Conservation (phyloP, 768 basidiomycete genomes). For the Lactifluus subvellereus region DNA sequence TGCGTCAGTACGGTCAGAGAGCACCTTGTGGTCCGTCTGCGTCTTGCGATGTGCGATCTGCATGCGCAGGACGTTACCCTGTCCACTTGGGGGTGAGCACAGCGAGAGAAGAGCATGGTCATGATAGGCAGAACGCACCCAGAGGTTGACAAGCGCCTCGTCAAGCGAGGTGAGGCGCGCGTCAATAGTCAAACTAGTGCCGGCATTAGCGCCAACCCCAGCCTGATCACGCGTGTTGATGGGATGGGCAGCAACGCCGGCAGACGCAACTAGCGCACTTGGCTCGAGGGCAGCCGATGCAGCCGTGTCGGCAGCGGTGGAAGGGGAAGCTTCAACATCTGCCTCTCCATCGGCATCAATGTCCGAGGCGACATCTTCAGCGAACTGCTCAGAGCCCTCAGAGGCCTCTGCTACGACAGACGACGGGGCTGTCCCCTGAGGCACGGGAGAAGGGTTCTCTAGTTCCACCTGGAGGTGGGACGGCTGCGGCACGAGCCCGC, state of each 20-base stretch:
- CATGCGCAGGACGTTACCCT: constrained; percentile 24
- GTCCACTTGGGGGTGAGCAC: background rate
- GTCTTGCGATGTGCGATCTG: constrained; percentile 26
- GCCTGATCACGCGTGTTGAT: constrained; percentile 4
- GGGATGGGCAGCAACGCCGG: background rate
- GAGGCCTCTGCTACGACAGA: constrained; percentile 17
- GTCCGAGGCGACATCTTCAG: constrained; percentile 18
- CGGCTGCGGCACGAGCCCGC: background rate
- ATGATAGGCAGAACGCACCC: constrained; percentile 9
- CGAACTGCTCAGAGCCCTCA: constrained; percentile 13
- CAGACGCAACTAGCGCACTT: background rate
- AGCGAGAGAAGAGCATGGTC: background rate
- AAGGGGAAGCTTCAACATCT: constrained; percentile 5
- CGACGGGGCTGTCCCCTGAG: background rate
- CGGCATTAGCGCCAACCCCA: background rate
- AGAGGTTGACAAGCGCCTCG: constrained; percentile 24
- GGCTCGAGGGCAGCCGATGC: background rate
- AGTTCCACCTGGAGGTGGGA: background rate
- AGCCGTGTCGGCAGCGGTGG: background rate
- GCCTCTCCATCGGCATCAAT: constrained; percentile 18
- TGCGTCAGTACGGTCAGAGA: constrained; percentile 22
- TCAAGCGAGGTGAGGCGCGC: constrained; percentile 20
- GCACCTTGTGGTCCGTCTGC: constrained; percentile 23
- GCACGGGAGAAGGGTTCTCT: too few relatives aligned
- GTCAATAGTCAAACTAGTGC: constrained; percentile 3